These are phyloP conservation scores for Entamoeba moshkovskii DNA, from an alignment of 208 protist genomes.

Conservation along the genomic window DNA sequence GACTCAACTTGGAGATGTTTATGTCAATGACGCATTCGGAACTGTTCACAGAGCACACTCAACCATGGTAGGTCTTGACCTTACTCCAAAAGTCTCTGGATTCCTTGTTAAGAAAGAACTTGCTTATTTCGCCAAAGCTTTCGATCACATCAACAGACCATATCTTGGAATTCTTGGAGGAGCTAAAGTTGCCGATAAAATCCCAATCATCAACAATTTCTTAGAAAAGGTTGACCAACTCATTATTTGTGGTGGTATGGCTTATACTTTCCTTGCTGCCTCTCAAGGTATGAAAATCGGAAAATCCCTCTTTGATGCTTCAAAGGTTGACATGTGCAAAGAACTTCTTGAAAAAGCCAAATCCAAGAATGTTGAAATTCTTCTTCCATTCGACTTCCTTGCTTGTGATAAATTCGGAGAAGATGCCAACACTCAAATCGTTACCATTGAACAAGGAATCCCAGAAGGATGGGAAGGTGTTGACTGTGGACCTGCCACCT, in stretches of 20 bases:
- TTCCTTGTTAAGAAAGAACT: conserved; percentile 95
- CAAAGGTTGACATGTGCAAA: conserved; percentile 41
- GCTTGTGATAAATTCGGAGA: conserved; percentile 68
- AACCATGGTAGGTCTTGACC: conserved; percentile 55
- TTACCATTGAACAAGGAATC: conserved; percentile 45
- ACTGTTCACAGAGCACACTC: conserved; percentile 87
- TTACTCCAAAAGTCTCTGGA: conserved; percentile 66
- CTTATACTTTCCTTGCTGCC: conserved; percentile 25
- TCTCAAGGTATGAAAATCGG: conserved; percentile 56
- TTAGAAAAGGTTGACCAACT: conserved; percentile 86
- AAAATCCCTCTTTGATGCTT: conserved; percentile 74
- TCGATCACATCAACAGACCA: conserved; percentile 51
- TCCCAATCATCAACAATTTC: conserved; percentile 92
- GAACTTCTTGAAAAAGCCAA: conserved; percentile 75
- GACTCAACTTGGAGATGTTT: conserved; percentile 80
- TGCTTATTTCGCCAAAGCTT: conserved; percentile 79
- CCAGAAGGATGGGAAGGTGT: conserved; percentile 69
- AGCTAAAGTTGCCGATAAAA: conserved; percentile 95
- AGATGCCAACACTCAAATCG: conserved; percentile 36
- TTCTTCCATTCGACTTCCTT: conserved; percentile 86
- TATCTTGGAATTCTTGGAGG: conserved; percentile 89
- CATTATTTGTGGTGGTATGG: conserved; percentile 69
- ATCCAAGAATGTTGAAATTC: conserved; percentile 74
- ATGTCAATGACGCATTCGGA: conserved; percentile 94
- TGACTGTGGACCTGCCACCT: conserved; percentile 76